Percentiles rank a stretch among this genome's conserved stretches.
phyloP scores from a whole-genome alignment of 139 green algal species.

The Nannochloris sp. region DNA sequence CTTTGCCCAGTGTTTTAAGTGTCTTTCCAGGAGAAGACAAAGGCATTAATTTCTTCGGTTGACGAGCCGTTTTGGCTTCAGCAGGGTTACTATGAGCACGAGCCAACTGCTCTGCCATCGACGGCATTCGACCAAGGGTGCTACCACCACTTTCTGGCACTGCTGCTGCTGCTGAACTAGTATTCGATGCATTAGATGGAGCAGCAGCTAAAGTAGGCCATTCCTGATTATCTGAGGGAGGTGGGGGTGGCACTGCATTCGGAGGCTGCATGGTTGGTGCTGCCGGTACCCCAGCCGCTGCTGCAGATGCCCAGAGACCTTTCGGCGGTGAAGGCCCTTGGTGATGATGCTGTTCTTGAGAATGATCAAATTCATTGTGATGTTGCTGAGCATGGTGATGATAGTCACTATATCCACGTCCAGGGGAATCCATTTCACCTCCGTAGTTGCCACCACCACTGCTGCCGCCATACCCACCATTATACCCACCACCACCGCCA shows the following conservation, averaged over 20 bases:
- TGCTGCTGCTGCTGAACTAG: not conserved
- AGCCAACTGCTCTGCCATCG: conserved; percentile 39
- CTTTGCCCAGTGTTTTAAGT: no score
- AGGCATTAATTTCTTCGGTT: conserved; percentile 23
- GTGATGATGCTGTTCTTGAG: not conserved
- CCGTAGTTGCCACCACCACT: not conserved
- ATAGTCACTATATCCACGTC: no score
- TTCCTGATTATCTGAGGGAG: not conserved
- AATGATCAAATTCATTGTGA: no score
- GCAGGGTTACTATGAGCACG: not conserved
- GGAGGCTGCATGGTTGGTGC: not conserved
- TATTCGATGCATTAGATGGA: not conserved
- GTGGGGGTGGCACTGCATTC: not conserved
- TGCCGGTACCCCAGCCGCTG: not conserved
- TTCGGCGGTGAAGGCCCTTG: not conserved
- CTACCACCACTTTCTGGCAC: not conserved
- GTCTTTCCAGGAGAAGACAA: conserved; percentile 10
- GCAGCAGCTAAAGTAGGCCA: conserved; percentile 5
- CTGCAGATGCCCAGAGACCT: not conserved
- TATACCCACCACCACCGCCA: not conserved
- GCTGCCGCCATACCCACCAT: not conserved
- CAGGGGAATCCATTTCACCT: no score
- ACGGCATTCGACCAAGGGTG: not conserved
- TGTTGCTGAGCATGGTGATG: no score
- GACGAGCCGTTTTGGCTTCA: not conserved